Evolutionary conservation across 148 eudicot species (phyloP).

Genomic region (Rhododendron williamsianum): DNA sequence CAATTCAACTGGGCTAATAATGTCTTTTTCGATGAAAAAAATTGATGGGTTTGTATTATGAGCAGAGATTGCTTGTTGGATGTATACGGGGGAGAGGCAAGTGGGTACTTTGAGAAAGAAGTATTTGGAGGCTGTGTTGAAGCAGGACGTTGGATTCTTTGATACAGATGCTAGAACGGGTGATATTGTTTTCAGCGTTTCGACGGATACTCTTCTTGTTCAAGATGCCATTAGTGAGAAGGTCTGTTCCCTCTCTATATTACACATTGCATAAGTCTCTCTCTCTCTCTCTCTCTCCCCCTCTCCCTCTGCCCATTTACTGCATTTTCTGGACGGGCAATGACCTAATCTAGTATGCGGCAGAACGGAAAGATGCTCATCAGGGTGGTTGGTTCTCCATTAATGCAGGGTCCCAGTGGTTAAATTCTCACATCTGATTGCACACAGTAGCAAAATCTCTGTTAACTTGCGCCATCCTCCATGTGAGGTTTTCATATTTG

Average conservation of each 20-base stretch:
- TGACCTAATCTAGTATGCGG: constrained; percentile 2
- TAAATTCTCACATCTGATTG: not conserved
- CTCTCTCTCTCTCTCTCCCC: not conserved
- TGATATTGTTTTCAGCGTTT: constrained; percentile 92
- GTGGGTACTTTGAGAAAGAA: constrained; percentile 82
- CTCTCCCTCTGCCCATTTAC: not conserved
- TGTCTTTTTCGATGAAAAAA: not conserved
- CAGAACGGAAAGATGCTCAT: not conserved
- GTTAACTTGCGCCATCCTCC: constrained; percentile 6
- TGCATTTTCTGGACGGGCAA: not conserved
- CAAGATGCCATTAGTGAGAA: constrained; percentile 99
- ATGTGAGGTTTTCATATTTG: not conserved
- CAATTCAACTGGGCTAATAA: not conserved
- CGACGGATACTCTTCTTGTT: constrained; percentile 95
- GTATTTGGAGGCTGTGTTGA: constrained; percentile 90
- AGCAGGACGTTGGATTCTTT: constrained; percentile 95
- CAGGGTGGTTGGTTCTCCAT: constrained; percentile 8
- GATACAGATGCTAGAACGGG: constrained; percentile 99
- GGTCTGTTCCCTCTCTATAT: constrained; percentile 30
- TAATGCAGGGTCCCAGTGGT: constrained; percentile 11
- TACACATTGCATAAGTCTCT: not conserved
- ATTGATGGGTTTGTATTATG: not conserved
- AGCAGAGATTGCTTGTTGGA: constrained; percentile 96
- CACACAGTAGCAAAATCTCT: not conserved
- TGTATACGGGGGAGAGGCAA: constrained; percentile 98